phyloP scores from a whole-genome alignment of 2,329 filamentous ascomycete genomes.

The Phyllosticta citriasiana region DNA sequence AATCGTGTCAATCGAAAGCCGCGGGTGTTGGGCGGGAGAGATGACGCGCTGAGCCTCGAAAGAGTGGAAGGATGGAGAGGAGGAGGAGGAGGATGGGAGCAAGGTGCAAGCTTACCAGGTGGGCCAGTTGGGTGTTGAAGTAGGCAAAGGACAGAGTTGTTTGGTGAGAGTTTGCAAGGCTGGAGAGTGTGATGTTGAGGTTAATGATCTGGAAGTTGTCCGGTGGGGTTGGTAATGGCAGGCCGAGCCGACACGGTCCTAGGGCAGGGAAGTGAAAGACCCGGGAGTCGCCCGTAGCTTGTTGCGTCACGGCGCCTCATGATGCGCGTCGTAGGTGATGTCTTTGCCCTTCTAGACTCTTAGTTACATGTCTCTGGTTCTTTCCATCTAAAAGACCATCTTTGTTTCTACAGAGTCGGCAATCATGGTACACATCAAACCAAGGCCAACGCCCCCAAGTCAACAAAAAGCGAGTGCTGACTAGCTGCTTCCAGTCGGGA shows the following conservation, averaged over 20 bases:
- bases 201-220: neutral
- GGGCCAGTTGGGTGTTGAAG: conserved; percentile 13
- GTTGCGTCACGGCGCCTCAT: conserved; percentile 5
- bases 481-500: neutral
- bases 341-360: neutral
- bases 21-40: conserved; percentile 29
- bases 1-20: neutral
- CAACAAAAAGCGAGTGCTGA: neutral
- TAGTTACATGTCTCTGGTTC: neutral
- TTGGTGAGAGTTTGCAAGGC: neutral
- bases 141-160: neutral
- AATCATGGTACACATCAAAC: neutral
- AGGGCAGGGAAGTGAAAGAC: conserved; percentile 6
- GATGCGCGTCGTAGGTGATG: neutral
- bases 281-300: neutral
- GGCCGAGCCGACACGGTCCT: conserved; percentile 5
- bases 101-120: conserved; percentile 14
- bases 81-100: conserved; percentile 19
- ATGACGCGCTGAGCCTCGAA: conserved; percentile 36
- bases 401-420: neutral
- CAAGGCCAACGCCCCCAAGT: neutral
- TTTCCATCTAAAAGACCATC: neutral
- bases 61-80: neutral
- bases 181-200: neutral
- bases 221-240: conserved; percentile 6